These are phyloP conservation scores for Vigna angularis DNA, from an alignment of 306 rosid genomes.

Conservation along the genomic window DNA sequence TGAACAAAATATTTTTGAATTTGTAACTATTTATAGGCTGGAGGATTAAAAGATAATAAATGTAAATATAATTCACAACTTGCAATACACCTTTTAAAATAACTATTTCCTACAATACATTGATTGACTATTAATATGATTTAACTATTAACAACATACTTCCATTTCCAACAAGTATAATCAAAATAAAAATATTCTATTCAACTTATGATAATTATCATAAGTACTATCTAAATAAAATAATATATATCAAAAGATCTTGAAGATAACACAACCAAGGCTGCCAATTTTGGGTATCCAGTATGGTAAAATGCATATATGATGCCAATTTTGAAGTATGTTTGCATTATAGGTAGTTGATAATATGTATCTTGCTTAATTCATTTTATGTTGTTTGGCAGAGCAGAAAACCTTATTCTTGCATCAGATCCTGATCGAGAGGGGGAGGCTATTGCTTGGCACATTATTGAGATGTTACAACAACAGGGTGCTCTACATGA, in stretches of 20 bases:
- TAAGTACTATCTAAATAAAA: background rate
- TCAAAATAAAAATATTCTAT: background rate
- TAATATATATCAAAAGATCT: background rate
- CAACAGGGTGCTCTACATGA: slow-evolving; percentile 84
- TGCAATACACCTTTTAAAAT: background rate
- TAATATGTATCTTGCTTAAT: slow-evolving; percentile 40
- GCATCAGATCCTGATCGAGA: slow-evolving; percentile 99
- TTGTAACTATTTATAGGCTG: background rate
- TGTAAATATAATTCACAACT: background rate
- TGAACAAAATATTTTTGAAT: background rate
- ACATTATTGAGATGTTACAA: slow-evolving; percentile 90
- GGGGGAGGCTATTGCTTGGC: slow-evolving; percentile 99
- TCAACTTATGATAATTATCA: background rate
- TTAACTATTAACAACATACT: background rate
- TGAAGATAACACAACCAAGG: background rate
- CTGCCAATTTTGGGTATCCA: background rate
- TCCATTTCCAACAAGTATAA: background rate
- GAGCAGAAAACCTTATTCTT: slow-evolving; percentile 97
- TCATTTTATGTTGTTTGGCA: slow-evolving; percentile 62
- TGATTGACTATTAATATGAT: slow-evolving; percentile 2
- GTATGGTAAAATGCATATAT: background rate
- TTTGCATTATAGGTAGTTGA: slow-evolving; percentile 18
- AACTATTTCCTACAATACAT: background rate
- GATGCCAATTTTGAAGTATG: slow-evolving; percentile 1
- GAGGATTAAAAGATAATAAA: background rate